Conservation (phyloP, 192 early-diverging fungal genomes). For the Umbelopsis ramanniana region DNA sequence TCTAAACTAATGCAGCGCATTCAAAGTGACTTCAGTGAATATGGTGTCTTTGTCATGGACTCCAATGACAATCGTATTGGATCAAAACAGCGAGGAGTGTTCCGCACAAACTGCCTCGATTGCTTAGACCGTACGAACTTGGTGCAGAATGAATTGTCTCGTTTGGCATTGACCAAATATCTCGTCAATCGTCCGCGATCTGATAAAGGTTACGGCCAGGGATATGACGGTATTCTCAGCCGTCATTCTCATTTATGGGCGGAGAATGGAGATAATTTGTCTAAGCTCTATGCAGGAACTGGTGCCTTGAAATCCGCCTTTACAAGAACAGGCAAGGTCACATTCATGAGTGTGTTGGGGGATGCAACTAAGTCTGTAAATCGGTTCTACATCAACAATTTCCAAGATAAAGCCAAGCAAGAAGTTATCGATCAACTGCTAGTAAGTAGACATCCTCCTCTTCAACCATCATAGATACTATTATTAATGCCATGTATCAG, state of each 20-base stretch:
- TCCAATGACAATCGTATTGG: conserved; percentile 58
- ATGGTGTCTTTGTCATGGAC: conserved; percentile 75
- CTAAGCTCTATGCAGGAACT: conserved; percentile 94
- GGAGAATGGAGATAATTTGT: conserved; percentile 90
- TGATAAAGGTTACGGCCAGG: neutral
- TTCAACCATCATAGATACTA: neutral
- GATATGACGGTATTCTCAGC: conserved; percentile 37
- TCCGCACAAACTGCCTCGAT: conserved; percentile 94
- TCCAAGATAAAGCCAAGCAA: conserved; percentile 94
- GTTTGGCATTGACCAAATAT: conserved; percentile 49
- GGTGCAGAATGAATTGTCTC: conserved; percentile 80
- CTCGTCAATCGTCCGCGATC: conserved; percentile 40
- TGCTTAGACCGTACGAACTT: conserved; percentile 90
- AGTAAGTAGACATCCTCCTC: conserved; percentile 39
- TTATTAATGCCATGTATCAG: conserved; percentile 25
- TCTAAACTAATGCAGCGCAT: conserved; percentile 60
- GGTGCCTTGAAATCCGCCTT: conserved; percentile 92
- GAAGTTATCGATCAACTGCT: conserved; percentile 90
- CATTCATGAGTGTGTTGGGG: conserved; percentile 80
- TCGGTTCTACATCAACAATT: conserved; percentile 94
- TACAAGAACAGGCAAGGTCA: conserved; percentile 89
- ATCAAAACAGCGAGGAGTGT: conserved; percentile 77
- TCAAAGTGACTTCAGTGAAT: conserved; percentile 53
- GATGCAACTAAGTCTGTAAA: conserved; percentile 94
- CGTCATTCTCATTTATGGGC: conserved; percentile 74